Conservation (phyloP, 306 rosid genomes). For the Astragalus glycyphyllos region DNA sequence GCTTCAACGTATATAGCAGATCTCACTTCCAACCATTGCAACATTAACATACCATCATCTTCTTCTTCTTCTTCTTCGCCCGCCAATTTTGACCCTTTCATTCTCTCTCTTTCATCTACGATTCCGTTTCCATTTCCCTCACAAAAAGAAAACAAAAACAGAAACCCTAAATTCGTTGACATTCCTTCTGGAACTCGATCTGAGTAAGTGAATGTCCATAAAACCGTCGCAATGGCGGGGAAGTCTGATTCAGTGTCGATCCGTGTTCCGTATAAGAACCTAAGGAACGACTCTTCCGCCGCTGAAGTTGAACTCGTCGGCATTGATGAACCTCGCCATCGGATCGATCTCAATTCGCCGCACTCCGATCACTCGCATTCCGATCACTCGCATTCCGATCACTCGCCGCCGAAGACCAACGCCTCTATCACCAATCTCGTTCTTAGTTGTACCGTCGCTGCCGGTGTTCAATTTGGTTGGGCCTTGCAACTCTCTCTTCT, state of each 20-base stretch:
- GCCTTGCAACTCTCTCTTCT: slow-evolving; percentile 95
- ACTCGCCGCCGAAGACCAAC: slow-evolving; percentile 41
- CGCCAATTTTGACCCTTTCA: slow-evolving; percentile 59
- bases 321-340: slow-evolving; percentile 49
- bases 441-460: slow-evolving; percentile 95
- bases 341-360: slow-evolving; percentile 61
- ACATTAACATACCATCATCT: not conserved
- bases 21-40: slow-evolving; percentile 23
- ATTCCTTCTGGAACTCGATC: not conserved
- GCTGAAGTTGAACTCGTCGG: slow-evolving; percentile 76
- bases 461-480: slow-evolving; percentile 99
- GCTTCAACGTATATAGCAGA: slow-evolving; percentile 46
- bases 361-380: slow-evolving; percentile 27
- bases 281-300: slow-evolving; percentile 60
- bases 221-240: slow-evolving; percentile 62
- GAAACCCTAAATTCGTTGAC: slow-evolving; percentile 27
- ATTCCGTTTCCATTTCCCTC: slow-evolving; percentile 24
- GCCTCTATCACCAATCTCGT: slow-evolving; percentile 56
- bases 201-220: slow-evolving; percentile 43
- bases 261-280: slow-evolving; percentile 82
- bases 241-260: slow-evolving; percentile 64
- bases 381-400: not conserved
- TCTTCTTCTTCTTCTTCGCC: slow-evolving; percentile 34
- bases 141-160: not conserved
- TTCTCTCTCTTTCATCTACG: not conserved